Conservation (phyloP, 2,329 filamentous ascomycete genomes). For the Orbilia quercus region DNA sequence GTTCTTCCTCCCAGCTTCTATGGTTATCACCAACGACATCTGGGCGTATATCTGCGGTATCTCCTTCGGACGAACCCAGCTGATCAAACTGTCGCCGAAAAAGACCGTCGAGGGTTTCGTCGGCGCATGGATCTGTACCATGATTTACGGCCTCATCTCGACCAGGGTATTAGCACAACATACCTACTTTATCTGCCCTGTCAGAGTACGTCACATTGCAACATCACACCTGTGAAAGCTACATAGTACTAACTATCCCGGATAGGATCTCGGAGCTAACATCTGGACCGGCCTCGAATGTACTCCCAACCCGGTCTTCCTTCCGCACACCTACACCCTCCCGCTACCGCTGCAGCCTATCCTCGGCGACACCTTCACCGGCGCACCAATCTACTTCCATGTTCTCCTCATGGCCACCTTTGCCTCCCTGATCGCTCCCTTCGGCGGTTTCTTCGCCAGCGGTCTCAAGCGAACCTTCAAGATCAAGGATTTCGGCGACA, state of each 20-base stretch:
- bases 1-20: conserved; percentile 94
- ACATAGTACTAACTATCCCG: conserved; percentile 3
- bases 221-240: not conserved
- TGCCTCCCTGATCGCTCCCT: conserved; percentile 94
- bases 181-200: conserved; percentile 98
- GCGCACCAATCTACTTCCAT: conserved; percentile 86
- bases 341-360: conserved; percentile 77
- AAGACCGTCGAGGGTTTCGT: conserved; percentile 99
- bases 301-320: conserved; percentile 89
- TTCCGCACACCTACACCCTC: conserved; percentile 78
- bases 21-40: conserved; percentile 99
- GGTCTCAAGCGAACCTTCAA: conserved; percentile 98
- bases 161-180: conserved; percentile 87
- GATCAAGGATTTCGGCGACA: conserved; percentile 99
- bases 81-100: conserved; percentile 98
- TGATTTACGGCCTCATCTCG: conserved; percentile 83
- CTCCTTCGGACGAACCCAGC: conserved; percentile 92
- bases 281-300: conserved; percentile 90
- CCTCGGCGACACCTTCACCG: conserved; percentile 67
- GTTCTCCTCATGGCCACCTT: conserved; percentile 90
- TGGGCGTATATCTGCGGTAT: conserved; percentile 98
- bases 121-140: conserved; percentile 94
- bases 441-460: conserved; percentile 97
- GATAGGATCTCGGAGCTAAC: conserved; percentile 85
- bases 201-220: conserved; percentile 70